These are phyloP conservation scores for Fraxinus xanthoxyloides DNA, from an alignment of 305 asterid species.

Conservation along the genomic window DNA sequence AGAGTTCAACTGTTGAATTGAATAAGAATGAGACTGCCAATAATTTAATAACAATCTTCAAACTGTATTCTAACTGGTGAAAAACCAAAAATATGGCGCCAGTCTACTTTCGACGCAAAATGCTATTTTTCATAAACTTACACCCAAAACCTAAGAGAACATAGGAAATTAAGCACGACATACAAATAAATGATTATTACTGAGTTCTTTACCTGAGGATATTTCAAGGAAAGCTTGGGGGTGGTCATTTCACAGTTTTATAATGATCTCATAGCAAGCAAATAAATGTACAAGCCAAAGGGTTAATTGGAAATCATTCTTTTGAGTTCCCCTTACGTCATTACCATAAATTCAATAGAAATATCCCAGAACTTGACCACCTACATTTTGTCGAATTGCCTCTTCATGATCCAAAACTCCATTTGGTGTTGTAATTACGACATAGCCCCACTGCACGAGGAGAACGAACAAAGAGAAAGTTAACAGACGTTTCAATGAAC, in stretches of 20 bases:
- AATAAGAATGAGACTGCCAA: not conserved
- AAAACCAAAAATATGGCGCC: not conserved
- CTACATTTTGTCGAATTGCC: constrained; percentile 75
- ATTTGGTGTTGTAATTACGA: constrained; percentile 84
- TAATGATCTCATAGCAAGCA: constrained; percentile 21
- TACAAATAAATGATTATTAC: not conserved
- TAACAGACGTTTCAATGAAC: constrained; percentile 7
- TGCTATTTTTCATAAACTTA: not conserved
- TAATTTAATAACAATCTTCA: not conserved
- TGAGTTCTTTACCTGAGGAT: not conserved
- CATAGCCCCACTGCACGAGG: constrained; percentile 88
- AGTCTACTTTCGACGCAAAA: not conserved
- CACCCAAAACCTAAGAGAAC: not conserved
- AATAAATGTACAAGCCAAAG: constrained; percentile 15
- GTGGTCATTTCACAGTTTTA: not conserved
- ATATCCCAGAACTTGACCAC: constrained; percentile 96
- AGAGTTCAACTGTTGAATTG: not conserved
- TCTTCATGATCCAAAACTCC: constrained; percentile 96
- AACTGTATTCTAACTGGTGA: not conserved
- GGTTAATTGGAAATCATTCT: not conserved
- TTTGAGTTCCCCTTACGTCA: constrained; percentile 9
- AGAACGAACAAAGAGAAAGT: not conserved
- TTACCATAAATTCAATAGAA: constrained; percentile 49
- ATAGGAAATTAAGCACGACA: constrained; percentile 5
- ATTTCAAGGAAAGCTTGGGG: constrained; percentile 16